These are phyloP conservation scores for Alternaria sp. DNA, from an alignment of 2,329 filamentous ascomycete species.

Conservation along the genomic window DNA sequence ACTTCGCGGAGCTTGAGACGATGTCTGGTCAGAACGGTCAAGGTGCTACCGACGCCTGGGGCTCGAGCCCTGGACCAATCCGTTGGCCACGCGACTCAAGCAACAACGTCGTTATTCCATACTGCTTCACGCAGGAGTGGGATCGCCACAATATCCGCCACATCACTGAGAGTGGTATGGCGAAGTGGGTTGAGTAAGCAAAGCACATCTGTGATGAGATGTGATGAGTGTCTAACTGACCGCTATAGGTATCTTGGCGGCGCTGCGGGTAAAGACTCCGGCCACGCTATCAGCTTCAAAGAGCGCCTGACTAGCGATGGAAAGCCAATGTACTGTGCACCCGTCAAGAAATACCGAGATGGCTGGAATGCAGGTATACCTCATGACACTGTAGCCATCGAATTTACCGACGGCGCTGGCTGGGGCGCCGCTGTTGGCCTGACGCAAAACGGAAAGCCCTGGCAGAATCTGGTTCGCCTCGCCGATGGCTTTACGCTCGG, in stretches of 20 bases:
- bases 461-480: not conserved
- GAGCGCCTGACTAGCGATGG: not conserved
- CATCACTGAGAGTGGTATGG: not conserved
- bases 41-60: not conserved
- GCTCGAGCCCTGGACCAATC: not conserved
- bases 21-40: not conserved
- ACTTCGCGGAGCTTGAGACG: not conserved
- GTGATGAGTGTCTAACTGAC: not conserved
- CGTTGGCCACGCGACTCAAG: not conserved
- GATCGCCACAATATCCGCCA: not conserved
- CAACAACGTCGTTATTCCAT: not conserved
- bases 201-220: not conserved
- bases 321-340: not conserved
- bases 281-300: not conserved
- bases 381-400: not conserved
- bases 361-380: conserved; percentile 2
- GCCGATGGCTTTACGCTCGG: not conserved
- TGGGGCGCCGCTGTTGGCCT: conserved; percentile 5
- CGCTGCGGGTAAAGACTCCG: not conserved
- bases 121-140: not conserved
- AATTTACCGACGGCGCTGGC: not conserved
- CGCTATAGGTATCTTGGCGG: not conserved
- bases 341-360: not conserved
- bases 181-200: not conserved
- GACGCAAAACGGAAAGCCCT: not conserved